phyloP scores from a whole-genome alignment of 2,329 filamentous ascomycete species.

The Anthostomella pinea region DNA sequence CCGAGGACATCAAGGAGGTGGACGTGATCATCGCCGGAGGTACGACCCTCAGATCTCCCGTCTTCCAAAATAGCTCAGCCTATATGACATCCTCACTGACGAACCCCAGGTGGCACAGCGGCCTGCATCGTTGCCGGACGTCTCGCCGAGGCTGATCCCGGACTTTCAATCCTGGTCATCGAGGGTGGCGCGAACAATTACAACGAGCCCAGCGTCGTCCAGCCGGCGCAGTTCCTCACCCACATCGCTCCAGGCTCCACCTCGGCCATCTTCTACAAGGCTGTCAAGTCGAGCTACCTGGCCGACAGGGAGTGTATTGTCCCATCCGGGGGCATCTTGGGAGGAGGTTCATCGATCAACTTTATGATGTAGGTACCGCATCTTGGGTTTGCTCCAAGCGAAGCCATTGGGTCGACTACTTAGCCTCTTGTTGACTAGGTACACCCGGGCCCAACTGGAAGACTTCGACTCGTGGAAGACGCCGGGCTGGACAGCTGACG shows the following conservation, averaged over 20 bases:
- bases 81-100: background rate
- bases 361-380: slow-evolving; percentile 46
- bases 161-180: slow-evolving; percentile 21
- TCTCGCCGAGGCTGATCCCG: slow-evolving; percentile 18
- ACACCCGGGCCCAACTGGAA: slow-evolving; percentile 31
- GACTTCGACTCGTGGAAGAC: slow-evolving; percentile 33
- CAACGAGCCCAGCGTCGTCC: slow-evolving; percentile 17
- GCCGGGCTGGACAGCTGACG: slow-evolving; percentile 29
- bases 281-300: slow-evolving; percentile 33
- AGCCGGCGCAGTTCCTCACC: slow-evolving; percentile 48
- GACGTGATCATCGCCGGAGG: slow-evolving; percentile 31
- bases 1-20: slow-evolving; percentile 21
- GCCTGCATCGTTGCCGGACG: slow-evolving; percentile 19
- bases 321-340: slow-evolving; percentile 44
- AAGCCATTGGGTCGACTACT: no score
- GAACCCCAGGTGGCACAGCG: slow-evolving; percentile 17
- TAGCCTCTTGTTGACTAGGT: slow-evolving; percentile 18
- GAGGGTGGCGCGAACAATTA: slow-evolving; percentile 17
- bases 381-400: no score
- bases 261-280: slow-evolving; percentile 46
- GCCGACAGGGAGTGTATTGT: slow-evolving; percentile 42
- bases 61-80: no score
- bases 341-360: slow-evolving; percentile 52
- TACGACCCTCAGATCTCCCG: no score
- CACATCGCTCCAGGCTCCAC: slow-evolving; percentile 47